phyloP scores from a whole-genome alignment of 2,329 filamentous ascomycete genomes.

The Fusarium marasasianum region DNA sequence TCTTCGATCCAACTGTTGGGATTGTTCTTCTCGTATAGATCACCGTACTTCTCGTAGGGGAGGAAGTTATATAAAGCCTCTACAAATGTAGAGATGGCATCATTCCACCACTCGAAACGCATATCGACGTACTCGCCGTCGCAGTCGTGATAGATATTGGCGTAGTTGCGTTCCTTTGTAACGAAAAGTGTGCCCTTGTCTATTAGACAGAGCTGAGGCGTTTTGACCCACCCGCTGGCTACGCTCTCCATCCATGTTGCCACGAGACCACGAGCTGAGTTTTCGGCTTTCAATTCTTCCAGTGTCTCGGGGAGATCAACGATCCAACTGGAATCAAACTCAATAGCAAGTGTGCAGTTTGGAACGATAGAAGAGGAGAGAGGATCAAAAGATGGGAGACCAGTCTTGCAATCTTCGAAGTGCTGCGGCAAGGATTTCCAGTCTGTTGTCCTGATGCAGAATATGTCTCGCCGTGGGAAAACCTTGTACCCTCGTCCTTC shows the following conservation, averaged over 20 bases:
- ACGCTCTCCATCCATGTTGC: not conserved
- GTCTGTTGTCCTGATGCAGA: not conserved
- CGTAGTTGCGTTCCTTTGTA: rapidly evolving
- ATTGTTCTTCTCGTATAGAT: not conserved
- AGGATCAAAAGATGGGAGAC: rapidly evolving
- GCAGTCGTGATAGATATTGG: not conserved
- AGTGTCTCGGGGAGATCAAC: not conserved
- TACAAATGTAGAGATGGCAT: not conserved
- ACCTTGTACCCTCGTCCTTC: not conserved
- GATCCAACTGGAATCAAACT: not conserved
- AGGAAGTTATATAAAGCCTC: rapidly evolving
- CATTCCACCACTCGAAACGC: rapidly evolving
- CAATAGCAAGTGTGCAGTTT: rapidly evolving
- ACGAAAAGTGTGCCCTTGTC: not conserved
- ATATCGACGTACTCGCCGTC: not conserved
- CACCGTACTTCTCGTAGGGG: not conserved
- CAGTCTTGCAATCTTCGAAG: not conserved
- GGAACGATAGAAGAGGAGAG: rapidly evolving
- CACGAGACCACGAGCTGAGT: not conserved
- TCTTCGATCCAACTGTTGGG: rapidly evolving
- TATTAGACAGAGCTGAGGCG: not conserved
- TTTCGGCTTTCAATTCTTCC: not conserved
- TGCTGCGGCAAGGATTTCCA: not conserved
- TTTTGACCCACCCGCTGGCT: not conserved
- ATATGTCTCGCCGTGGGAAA: rapidly evolving